Evolutionary conservation across 345 rosid genomes (phyloP).

Genomic region (Rhodomyrtus tomentosa): DNA sequence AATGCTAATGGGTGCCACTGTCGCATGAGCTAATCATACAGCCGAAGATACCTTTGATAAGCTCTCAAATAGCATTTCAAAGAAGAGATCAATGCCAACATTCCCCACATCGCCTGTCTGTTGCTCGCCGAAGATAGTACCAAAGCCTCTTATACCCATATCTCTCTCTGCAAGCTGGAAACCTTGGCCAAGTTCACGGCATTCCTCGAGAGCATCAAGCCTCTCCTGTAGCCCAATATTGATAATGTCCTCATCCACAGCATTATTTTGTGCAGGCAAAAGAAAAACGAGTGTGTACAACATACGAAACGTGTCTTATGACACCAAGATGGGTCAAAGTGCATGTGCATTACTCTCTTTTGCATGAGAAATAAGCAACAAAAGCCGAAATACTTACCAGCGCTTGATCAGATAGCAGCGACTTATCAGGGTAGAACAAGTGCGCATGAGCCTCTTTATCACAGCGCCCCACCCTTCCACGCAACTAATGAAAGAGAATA

Average conservation of each 20-base stretch:
- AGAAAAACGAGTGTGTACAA: neutral
- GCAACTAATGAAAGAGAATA: conserved; percentile 44
- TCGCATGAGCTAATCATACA: neutral
- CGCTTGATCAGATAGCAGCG: conserved; percentile 67
- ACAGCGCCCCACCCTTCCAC: conserved; percentile 98
- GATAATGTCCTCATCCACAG: neutral
- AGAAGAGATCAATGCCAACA: conserved; percentile 89
- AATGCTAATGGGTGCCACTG: neutral
- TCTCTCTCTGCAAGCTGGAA: conserved; percentile 96
- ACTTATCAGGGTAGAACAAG: conserved; percentile 87
- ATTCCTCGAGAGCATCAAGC: conserved; percentile 84
- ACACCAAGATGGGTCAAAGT: neutral
- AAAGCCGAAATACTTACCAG: conserved; percentile 29
- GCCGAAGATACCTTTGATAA: conserved; percentile 59
- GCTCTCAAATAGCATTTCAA: conserved; percentile 97
- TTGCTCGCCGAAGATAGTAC: conserved; percentile 95
- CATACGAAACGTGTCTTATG: neutral
- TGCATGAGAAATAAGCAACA: neutral
- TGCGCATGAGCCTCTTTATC: conserved; percentile 94
- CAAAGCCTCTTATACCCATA: conserved; percentile 97
- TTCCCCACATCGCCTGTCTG: conserved; percentile 98
- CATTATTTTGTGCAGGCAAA: neutral
- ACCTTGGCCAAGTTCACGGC: conserved; percentile 94
- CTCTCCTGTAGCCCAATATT: conserved; percentile 48
- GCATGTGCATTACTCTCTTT: neutral